Percentiles rank a stretch among this genome's conserved stretches.
phyloP scores from a whole-genome alignment of 1,139 yeast species.

The Eremothecium gossypii region DNA sequence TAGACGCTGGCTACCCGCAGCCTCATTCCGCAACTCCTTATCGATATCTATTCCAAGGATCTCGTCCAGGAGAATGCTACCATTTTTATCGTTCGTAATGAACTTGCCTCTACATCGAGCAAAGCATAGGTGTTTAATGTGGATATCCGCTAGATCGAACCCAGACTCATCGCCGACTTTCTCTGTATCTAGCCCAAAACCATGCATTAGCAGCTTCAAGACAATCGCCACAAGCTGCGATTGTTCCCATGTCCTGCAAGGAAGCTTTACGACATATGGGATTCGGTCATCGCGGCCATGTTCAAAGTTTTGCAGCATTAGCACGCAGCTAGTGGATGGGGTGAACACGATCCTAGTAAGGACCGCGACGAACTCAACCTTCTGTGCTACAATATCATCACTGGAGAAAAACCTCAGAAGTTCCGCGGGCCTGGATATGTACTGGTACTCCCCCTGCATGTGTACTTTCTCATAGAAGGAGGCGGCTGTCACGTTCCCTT shows the following conservation, averaged over 20 bases:
- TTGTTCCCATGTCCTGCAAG: slow-evolving; percentile 10
- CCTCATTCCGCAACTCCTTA: slow-evolving; percentile 5
- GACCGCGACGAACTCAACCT: slow-evolving; percentile 16
- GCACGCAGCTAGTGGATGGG: slow-evolving; percentile 8
- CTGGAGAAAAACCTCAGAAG: slow-evolving; percentile 5
- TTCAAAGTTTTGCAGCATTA: slow-evolving; percentile 16
- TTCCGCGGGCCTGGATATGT: slow-evolving; percentile 6
- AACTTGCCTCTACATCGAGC: slow-evolving; percentile 15
- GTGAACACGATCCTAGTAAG: slow-evolving; percentile 13
- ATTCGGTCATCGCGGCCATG: slow-evolving; percentile 7
- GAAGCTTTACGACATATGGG: slow-evolving; percentile 12
- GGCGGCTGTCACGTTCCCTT: neutral
- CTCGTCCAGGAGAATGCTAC: slow-evolving; percentile 9
- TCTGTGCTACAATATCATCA: slow-evolving; percentile 4
- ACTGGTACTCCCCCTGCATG: slow-evolving; percentile 1
- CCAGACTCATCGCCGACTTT: slow-evolving; percentile 8
- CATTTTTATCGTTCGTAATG: slow-evolving; percentile 8
- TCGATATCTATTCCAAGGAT: slow-evolving; percentile 6
- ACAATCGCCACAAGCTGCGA: slow-evolving; percentile 14
- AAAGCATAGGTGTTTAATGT: slow-evolving; percentile 13
- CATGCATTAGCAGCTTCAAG: slow-evolving; percentile 14
- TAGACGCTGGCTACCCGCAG: neutral
- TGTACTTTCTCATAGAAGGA: too few species aligned
- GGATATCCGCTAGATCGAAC: slow-evolving; percentile 12
- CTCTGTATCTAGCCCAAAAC: slow-evolving; percentile 14